Conservation (phyloP, 768 basidiomycete species). For the Lactarius sanguifluus region DNA sequence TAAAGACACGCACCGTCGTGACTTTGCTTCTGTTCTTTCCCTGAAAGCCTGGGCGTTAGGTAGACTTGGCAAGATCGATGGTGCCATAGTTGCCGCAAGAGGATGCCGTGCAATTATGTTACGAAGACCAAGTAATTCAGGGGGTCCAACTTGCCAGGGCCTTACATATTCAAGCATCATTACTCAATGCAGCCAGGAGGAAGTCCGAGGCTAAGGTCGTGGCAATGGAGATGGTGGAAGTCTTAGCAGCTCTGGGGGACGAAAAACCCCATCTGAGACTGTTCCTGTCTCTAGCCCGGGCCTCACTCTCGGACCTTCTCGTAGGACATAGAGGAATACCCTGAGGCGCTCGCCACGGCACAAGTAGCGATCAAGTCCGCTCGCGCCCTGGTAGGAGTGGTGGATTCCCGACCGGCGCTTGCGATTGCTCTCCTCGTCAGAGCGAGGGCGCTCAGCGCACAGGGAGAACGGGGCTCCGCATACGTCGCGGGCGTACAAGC, state of each 20-base stretch:
- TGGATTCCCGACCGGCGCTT: conserved; percentile 20
- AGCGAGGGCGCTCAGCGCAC: conserved; percentile 11
- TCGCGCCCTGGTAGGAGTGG: conserved; percentile 17
- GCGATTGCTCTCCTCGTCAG: conserved; percentile 17
- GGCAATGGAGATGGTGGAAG: conserved; percentile 18
- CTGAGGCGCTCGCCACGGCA: conserved; percentile 11
- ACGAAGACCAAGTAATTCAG: conserved; percentile 22
- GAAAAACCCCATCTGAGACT: conserved; percentile 16
- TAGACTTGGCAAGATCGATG: conserved; percentile 15
- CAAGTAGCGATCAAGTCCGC: conserved; percentile 21
- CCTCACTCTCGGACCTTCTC: conserved; percentile 20
- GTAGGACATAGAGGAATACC: conserved; percentile 12
- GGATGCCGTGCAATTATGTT: conserved; percentile 17
- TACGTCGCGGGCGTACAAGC: conserved; percentile 18
- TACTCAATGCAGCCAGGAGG: conserved; percentile 8
- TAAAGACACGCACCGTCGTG: conserved; percentile 24
- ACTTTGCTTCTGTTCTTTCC: conserved; percentile 15
- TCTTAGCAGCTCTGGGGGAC: conserved; percentile 7
- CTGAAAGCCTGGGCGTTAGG: conserved; percentile 15
- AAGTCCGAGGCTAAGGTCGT: conserved; percentile 15
- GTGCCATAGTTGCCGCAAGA: conserved; percentile 4
- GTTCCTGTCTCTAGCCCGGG: conserved; percentile 16
- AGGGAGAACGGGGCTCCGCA: conserved; percentile 13
- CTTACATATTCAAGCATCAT: conserved; percentile 12
- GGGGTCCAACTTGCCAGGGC: conserved; percentile 23